These are phyloP conservation scores for Paragyromitra xinjiangensis DNA, from an alignment of 495 filamentous ascomycete genomes.

Conservation along the genomic window DNA sequence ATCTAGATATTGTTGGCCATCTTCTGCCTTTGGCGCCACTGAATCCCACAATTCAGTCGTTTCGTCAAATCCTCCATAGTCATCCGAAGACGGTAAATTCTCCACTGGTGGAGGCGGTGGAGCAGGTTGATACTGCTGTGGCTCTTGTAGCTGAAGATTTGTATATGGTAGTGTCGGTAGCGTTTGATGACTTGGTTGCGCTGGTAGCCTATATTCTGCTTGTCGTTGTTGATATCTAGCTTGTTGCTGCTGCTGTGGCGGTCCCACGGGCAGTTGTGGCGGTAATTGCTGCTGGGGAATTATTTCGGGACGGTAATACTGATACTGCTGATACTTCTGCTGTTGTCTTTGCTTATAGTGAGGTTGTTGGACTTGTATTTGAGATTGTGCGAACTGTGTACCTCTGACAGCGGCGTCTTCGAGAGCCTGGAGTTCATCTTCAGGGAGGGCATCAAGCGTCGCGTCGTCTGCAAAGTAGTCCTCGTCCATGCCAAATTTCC, in stretches of 20 bases:
- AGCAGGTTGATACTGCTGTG: conserved; percentile 23
- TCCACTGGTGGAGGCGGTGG: conserved; percentile 21
- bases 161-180: conserved; percentile 42
- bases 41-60: conserved; percentile 50
- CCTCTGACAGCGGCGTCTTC: conserved; percentile 52
- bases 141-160: neutral
- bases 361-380: conserved; percentile 26
- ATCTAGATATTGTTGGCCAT: conserved; percentile 12
- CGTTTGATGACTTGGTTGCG: conserved; percentile 8
- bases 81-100: conserved; percentile 45
- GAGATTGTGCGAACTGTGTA: conserved; percentile 43
- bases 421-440: conserved; percentile 54
- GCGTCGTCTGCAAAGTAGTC: conserved; percentile 56
- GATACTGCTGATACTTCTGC: conserved; percentile 34
- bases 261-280: conserved; percentile 46
- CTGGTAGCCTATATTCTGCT: conserved; percentile 19
- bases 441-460: conserved; percentile 56
- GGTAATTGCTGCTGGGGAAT: conserved; percentile 4
- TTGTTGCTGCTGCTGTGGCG: conserved; percentile 37
- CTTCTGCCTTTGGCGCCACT: conserved; percentile 39
- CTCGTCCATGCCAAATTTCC: conserved; percentile 50
- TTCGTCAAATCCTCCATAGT: conserved; percentile 51
- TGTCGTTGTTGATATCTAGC: conserved; percentile 41
- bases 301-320: conserved; percentile 27
- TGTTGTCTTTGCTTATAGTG: conserved; percentile 46